These are phyloP conservation scores for Camelina hispida DNA, from an alignment of 345 rosid genomes.

Conservation along the genomic window DNA sequence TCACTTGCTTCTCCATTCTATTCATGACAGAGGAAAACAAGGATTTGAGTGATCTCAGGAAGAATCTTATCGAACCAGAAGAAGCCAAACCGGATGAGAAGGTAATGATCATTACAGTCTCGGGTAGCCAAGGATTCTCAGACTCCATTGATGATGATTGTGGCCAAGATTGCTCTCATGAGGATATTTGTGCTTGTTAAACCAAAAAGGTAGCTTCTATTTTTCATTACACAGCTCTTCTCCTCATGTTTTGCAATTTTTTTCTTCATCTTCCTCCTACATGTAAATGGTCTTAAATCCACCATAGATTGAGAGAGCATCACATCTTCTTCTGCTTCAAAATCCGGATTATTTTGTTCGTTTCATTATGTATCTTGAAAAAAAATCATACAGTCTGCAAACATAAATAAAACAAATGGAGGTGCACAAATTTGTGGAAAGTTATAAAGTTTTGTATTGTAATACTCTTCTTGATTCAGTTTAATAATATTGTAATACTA, in stretches of 20 bases:
- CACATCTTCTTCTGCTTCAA: constrained; percentile 12
- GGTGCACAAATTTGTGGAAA: constrained; percentile 4
- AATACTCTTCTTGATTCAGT: background rate
- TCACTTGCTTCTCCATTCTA: constrained; percentile 42
- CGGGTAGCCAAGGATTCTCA: constrained; percentile 27
- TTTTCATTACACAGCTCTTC: constrained; percentile 7
- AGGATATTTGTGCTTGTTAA: constrained; percentile 43
- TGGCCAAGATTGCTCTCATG: constrained; percentile 39
- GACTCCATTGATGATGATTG: constrained; percentile 29
- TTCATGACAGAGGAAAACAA: constrained; percentile 25
- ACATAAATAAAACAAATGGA: background rate
- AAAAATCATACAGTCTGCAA: background rate
- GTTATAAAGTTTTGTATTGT: background rate
- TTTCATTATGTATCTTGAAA: constrained; percentile 13
- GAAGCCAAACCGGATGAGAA: constrained; percentile 39
- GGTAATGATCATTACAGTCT: constrained; percentile 33
- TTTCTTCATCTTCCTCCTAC: background rate
- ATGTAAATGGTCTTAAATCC: constrained; percentile 23
- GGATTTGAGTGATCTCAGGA: constrained; percentile 31
- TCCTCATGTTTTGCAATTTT: background rate
- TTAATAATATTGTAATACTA: too few species aligned
- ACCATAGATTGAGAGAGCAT: constrained; percentile 16
- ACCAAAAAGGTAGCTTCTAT: constrained; percentile 12
- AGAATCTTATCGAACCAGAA: constrained; percentile 32
- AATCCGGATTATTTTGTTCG: background rate